Base-by-base conservation (phyloP, 1,284 basidiomycete species). In the Ustilago nuda region DNA sequence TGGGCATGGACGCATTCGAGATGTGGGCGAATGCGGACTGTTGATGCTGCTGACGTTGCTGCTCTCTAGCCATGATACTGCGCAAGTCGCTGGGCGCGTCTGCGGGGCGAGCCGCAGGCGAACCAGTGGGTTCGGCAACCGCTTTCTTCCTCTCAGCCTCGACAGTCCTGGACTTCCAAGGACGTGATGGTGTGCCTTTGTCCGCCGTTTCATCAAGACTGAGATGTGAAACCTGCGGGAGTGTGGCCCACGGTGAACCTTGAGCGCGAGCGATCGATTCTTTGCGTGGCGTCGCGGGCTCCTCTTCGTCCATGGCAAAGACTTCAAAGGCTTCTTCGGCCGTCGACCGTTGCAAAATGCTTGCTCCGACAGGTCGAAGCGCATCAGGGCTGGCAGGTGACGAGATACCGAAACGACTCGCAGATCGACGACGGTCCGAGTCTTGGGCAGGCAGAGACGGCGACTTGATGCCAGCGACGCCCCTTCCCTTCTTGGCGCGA, bases 51-150 rank as follows among this genome's bases (percentile, higher is more conserved):
- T 76, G 68, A 30, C 61, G 62, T 43, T 66, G 65, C 78, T 69
- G 66, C 65, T 74, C 76, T 48, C 36, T 93, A 0, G 92, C 93
- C 90, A 97, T 94, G 71, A 98, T 91, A 23, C 90, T 88, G 77
- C 92, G 91, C 88, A 97, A 91, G 82, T 96, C 93, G 9, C 46
- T 56, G 8, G 63, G 54, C 9, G 46, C 55, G 30, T 72, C 69
- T 19, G 30, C 59, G 8, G 69, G 66, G 11, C 63, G 66, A 6
- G 65, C 17, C 13, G 65, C 59, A 5, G 69, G 74, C 19, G 73
- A 76, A 3, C 43, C 56, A 32, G 73, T 56, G 12, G 58, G n/a
- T 4, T 55, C 45, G 3, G 33, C 37, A 9, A 37, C 23, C 6
- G 53, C 46, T 46, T 63, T 57, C 73, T 82, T 89, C 90, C 87